Evolutionary conservation across 2,329 filamentous ascomycete genomes (phyloP).

Genomic region (Arachnopeziza araneosa): DNA sequence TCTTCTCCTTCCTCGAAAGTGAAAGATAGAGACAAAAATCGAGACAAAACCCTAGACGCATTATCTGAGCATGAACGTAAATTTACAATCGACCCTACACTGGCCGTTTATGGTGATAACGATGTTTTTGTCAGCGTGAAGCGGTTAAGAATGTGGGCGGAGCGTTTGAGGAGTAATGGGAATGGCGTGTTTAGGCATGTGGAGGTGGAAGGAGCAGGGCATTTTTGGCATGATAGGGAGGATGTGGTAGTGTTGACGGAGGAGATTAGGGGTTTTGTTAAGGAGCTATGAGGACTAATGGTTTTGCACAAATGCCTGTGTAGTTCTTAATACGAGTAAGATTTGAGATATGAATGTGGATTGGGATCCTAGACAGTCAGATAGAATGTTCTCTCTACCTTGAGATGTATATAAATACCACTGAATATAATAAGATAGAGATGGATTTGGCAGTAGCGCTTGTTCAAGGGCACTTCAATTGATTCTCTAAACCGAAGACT

Average conservation of each 20-base stretch:
- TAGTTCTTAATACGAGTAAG: no score
- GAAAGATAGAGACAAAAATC: slow-evolving; percentile 14
- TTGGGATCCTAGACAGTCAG: no score
- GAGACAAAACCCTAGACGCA: slow-evolving; percentile 2
- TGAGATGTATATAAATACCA: no score
- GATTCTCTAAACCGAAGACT: no score
- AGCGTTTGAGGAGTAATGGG: slow-evolving; percentile 37
- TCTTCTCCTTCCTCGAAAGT: neutral
- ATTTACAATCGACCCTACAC: slow-evolving; percentile 51
- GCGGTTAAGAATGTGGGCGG: slow-evolving; percentile 62
- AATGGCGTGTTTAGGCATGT: slow-evolving; percentile 33
- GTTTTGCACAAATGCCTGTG: no score
- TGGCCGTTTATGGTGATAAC: slow-evolving; percentile 69
- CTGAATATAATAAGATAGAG: no score
- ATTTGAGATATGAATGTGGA: no score
- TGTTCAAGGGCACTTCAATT: no score
- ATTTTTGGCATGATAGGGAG: slow-evolving; percentile 42
- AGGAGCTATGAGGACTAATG: slow-evolving; percentile 3
- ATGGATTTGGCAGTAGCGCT: no score
- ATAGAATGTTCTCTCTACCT: no score
- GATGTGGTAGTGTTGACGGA: slow-evolving; percentile 17
- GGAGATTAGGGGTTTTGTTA: slow-evolving; percentile 20
- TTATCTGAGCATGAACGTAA: slow-evolving; percentile 42
- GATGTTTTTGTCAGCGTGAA: slow-evolving; percentile 67
- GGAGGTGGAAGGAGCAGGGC: slow-evolving; percentile 44